These are phyloP conservation scores for Cercospora janseana DNA, from an alignment of 2,329 filamentous ascomycete genomes.

Conservation along the genomic window DNA sequence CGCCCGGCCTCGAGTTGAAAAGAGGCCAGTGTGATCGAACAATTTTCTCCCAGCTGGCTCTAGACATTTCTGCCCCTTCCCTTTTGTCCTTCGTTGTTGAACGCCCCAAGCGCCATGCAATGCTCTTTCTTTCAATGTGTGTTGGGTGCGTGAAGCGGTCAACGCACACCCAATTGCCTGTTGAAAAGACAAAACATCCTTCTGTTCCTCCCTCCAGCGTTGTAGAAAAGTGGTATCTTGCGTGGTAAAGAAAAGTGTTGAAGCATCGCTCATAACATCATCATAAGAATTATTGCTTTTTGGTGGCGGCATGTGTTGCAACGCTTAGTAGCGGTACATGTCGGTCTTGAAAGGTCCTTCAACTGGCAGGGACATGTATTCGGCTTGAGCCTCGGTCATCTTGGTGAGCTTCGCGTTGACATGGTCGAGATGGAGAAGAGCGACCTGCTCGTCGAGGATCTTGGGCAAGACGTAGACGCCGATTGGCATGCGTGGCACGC, in stretches of 20 bases:
- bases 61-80: background rate
- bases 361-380: slow-evolving; percentile 83
- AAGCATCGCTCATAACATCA: slow-evolving; percentile 28
- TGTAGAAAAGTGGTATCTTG: slow-evolving; percentile 18
- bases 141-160: too few species aligned
- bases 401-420: slow-evolving; percentile 91
- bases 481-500: slow-evolving; percentile 73
- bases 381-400: slow-evolving; percentile 81
- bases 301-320: background rate
- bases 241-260: slow-evolving; percentile 27
- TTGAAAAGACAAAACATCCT: slow-evolving; percentile 27
- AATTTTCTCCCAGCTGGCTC: background rate
- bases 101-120: slow-evolving; percentile 30
- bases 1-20: slow-evolving; percentile 24
- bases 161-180: too few species aligned
- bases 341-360: slow-evolving; percentile 97
- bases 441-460: slow-evolving; percentile 98
- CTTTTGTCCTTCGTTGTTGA: slow-evolving; percentile 23
- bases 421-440: slow-evolving; percentile 86
- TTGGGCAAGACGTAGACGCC: slow-evolving; percentile 97
- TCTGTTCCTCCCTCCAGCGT: background rate
- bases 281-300: slow-evolving; percentile 18
- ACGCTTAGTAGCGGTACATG: slow-evolving; percentile 72
- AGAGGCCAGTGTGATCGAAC: slow-evolving; percentile 20
- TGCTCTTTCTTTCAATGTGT: too few species aligned